These are phyloP conservation scores for Backusella mclennaniae DNA, from an alignment of 192 early-diverging fungal genomes.

Conservation along the genomic window DNA sequence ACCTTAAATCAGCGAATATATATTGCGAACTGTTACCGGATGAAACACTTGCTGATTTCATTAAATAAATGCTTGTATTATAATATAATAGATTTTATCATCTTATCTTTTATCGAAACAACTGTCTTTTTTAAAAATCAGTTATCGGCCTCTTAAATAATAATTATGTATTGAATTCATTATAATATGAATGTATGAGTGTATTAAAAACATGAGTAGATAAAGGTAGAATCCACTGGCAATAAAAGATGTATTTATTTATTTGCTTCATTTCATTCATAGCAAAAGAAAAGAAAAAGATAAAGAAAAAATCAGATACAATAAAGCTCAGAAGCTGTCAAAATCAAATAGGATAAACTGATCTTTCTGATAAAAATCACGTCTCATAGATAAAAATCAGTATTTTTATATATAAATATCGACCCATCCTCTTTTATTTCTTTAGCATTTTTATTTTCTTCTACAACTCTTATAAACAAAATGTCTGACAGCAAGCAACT, in stretches of 20 bases:
- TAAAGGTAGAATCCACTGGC: no score
- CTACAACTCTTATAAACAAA: not conserved
- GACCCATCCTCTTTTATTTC: not conserved
- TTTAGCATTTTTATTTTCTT: not conserved
- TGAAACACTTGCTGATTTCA: constrained; percentile 6
- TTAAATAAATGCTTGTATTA: not conserved
- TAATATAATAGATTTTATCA: no score
- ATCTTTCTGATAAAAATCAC: not conserved
- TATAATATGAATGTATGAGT: not conserved
- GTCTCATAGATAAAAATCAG: not conserved
- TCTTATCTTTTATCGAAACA: not conserved
- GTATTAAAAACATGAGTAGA: not conserved
- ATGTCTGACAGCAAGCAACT: constrained; percentile 28
- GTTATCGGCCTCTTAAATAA: not conserved
- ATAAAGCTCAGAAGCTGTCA: not conserved
- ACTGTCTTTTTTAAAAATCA: not conserved
- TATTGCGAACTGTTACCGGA: constrained; percentile 8
- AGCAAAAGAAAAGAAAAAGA: not conserved
- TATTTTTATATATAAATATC: not conserved
- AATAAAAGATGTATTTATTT: no score
- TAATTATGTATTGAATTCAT: not conserved
- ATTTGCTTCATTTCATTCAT: no score
- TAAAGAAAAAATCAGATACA: not conserved
- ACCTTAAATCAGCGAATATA: constrained; percentile 3
- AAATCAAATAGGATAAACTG: not conserved